phyloP scores from a whole-genome alignment of 75 land plant genomes.

The Picea sitchensis region DNA sequence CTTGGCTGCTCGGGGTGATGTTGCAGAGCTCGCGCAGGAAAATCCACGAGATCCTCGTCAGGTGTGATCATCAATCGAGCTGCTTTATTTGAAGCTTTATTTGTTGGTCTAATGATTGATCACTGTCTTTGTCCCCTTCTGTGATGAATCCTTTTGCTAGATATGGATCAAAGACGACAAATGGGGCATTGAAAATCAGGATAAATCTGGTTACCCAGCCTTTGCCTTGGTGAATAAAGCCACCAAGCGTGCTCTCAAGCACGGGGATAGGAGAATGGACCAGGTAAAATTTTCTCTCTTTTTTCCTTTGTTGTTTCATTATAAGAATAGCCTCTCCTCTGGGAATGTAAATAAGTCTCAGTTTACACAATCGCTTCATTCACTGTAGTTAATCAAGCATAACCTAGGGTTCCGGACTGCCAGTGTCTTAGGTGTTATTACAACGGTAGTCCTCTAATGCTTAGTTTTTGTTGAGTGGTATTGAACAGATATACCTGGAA shows the following conservation, averaged over 20 bases:
- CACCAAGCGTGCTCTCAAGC: slow-evolving; percentile 52
- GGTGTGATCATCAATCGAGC: no score
- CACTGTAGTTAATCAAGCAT: background rate
- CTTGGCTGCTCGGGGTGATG: slow-evolving; percentile 2
- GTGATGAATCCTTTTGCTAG: slow-evolving; percentile 22
- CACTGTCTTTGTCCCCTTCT: background rate
- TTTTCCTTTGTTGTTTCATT: background rate
- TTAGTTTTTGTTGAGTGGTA: background rate
- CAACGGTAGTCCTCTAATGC: background rate
- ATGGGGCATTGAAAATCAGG: slow-evolving; percentile 45
- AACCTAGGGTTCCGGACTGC: background rate
- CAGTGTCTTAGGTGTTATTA: background rate
- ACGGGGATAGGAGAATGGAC: slow-evolving; percentile 11
- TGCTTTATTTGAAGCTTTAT: no score
- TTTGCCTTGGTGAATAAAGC: no score
- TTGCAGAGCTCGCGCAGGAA: slow-evolving; percentile 5
- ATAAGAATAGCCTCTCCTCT: background rate
- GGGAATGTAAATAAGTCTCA: background rate
- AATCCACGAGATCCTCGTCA: slow-evolving; percentile 1
- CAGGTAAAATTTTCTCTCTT: background rate
- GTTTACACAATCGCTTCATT: background rate
- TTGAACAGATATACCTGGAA: slow-evolving; percentile 1
- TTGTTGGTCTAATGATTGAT: background rate
- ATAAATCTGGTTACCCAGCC: slow-evolving; percentile 56
- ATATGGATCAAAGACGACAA: slow-evolving; percentile 62